These are phyloP conservation scores for Sarocladium oryzae DNA, from an alignment of 2,329 filamentous ascomycete species.

Conservation along the genomic window DNA sequence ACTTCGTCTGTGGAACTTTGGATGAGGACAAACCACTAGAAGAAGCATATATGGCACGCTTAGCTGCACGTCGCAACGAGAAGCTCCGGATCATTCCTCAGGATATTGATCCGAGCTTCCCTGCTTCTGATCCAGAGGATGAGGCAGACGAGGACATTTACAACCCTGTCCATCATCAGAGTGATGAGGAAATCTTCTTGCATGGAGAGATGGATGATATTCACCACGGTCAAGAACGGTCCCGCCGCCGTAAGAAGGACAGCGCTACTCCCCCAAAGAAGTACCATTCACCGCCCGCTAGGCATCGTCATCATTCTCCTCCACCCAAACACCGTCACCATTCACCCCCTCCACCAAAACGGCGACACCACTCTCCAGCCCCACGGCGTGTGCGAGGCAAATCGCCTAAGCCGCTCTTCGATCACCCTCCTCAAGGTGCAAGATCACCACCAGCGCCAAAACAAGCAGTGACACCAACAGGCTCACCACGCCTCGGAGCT, in stretches of 20 bases:
- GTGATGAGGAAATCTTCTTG: constrained; percentile 63
- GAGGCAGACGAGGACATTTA: constrained; percentile 68
- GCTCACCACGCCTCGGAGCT: constrained; percentile 31
- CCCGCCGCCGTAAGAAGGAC: constrained; percentile 44
- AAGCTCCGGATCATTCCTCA: constrained; percentile 85
- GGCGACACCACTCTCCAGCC: constrained; percentile 14
- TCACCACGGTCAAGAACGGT: constrained; percentile 49
- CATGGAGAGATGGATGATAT: constrained; percentile 66
- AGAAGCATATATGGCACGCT: constrained; percentile 80
- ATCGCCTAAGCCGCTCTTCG: constrained; percentile 51
- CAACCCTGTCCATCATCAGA: constrained; percentile 52
- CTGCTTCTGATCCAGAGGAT: constrained; percentile 85
- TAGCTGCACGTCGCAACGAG: constrained; percentile 72
- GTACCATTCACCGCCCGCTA: constrained; percentile 38
- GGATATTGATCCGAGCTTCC: constrained; percentile 96
- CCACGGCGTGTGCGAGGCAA: constrained; percentile 37
- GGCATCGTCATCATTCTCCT: constrained; percentile 22
- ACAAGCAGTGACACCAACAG: constrained; percentile 26
- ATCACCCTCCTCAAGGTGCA: constrained; percentile 58
- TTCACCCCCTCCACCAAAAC: constrained; percentile 31
- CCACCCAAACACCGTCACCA: constrained; percentile 23
- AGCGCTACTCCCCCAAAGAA: constrained; percentile 36
- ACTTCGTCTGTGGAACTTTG: constrained; percentile 97
- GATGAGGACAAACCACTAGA: constrained; percentile 95
- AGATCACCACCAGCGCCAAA: constrained; percentile 61